phyloP scores from a whole-genome alignment of 2,329 filamentous ascomycete genomes.

The Eutypella sp. region DNA sequence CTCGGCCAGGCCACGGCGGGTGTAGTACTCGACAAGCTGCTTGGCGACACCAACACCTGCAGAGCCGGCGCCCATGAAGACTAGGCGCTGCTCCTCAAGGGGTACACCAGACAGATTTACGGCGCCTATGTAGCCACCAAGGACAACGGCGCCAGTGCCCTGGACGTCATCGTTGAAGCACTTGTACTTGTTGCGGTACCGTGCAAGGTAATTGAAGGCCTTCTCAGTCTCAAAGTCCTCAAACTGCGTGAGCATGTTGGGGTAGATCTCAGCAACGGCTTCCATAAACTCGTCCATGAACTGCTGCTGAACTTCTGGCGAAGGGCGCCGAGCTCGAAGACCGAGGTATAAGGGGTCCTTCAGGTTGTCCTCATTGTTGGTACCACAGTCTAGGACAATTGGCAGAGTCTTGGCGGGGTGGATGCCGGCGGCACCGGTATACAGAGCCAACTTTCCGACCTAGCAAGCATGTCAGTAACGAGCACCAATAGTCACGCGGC shows the following conservation, averaged over 20 bases:
- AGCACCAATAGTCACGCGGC: background rate
- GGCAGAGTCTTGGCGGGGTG: slow-evolving; percentile 78
- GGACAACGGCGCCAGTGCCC: slow-evolving; percentile 91
- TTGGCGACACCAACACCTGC: slow-evolving; percentile 96
- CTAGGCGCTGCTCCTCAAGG: slow-evolving; percentile 83
- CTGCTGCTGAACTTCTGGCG: slow-evolving; percentile 72
- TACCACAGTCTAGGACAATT: slow-evolving; percentile 63
- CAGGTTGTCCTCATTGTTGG: slow-evolving; percentile 61
- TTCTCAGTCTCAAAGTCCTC: slow-evolving; percentile 93
- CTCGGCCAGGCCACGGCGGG: slow-evolving; percentile 83
- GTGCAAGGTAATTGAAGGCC: slow-evolving; percentile 87
- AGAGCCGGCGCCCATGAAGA: slow-evolving; percentile 94
- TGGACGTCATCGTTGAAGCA: slow-evolving; percentile 99
- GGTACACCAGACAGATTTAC: slow-evolving; percentile 84
- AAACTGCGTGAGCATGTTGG: slow-evolving; percentile 75
- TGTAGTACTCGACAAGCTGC: slow-evolving; percentile 96
- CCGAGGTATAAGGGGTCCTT: slow-evolving; percentile 81
- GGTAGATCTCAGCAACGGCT: slow-evolving; percentile 70
- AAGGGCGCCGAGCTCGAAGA: slow-evolving; percentile 75
- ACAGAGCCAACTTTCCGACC: slow-evolving; percentile 91
- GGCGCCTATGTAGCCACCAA: slow-evolving; percentile 64
- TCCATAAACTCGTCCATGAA: slow-evolving; percentile 98
- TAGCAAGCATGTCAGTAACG: slow-evolving; percentile 29
- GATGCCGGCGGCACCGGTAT: slow-evolving; percentile 93
- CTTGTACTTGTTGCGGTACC: slow-evolving; percentile 83